phyloP scores from a whole-genome alignment of 2,329 filamentous ascomycete genomes.

The Neopestalotiopsis rosae region DNA sequence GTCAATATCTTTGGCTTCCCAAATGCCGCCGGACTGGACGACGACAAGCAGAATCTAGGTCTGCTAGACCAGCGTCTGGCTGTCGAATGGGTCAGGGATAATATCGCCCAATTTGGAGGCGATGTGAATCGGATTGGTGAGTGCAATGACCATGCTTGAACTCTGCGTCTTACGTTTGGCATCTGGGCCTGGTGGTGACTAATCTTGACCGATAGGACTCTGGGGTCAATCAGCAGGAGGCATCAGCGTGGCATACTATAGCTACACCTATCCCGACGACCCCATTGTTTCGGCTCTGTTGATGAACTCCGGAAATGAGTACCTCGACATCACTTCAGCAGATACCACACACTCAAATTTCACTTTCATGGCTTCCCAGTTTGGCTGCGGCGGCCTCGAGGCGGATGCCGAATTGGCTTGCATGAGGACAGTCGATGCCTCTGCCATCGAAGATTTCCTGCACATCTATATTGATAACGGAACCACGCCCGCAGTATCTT shows the following conservation, averaged over 20 bases:
- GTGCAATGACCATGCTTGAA: neutral
- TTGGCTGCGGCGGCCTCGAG: conserved; percentile 37
- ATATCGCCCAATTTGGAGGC: conserved; percentile 54
- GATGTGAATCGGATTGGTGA: conserved; percentile 43
- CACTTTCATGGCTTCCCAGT: conserved; percentile 38
- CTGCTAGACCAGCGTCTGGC: conserved; percentile 55
- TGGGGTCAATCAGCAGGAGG: conserved; percentile 54
- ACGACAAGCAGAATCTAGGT: conserved; percentile 47
- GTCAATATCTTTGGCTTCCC: conserved; percentile 41
- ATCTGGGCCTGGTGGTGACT: neutral
- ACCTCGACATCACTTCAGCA: conserved; percentile 31
- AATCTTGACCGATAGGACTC: neutral
- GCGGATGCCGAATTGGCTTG: conserved; percentile 38
- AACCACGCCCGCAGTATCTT: conserved; percentile 28
- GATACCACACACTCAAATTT: conserved; percentile 38
- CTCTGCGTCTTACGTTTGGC: neutral
- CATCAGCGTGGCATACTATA: conserved; percentile 45
- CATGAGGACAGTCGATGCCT: conserved; percentile 39
- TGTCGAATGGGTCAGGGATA: conserved; percentile 54
- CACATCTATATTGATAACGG: conserved; percentile 32
- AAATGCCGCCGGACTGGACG: conserved; percentile 32
- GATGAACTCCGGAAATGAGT: conserved; percentile 45
- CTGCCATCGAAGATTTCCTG: conserved; percentile 37
- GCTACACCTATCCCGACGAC: conserved; percentile 50
- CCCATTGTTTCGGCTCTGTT: conserved; percentile 49